Conservation (phyloP, 768 basidiomycete genomes). For the Lentinula boryana region DNA sequence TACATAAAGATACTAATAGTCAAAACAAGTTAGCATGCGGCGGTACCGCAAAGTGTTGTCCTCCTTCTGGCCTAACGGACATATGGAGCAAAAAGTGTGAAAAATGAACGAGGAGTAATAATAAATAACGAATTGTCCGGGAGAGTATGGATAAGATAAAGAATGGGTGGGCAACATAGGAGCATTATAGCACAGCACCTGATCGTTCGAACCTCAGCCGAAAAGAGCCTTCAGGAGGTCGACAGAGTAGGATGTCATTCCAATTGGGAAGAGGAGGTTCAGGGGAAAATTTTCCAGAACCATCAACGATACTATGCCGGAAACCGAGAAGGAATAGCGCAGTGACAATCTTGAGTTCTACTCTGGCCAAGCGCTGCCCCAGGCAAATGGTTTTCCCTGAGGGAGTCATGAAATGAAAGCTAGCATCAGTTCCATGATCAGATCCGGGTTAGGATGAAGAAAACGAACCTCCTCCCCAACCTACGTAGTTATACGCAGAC, state of each 20-base stretch:
- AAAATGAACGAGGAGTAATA: background rate
- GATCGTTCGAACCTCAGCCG: constrained; percentile 45
- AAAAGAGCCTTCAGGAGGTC: constrained; percentile 51
- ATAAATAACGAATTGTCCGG: background rate
- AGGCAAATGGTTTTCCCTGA: constrained; percentile 67
- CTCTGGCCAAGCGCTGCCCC: constrained; percentile 67
- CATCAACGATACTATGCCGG: constrained; percentile 53
- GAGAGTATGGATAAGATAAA: background rate
- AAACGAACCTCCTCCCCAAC: constrained; percentile 74
- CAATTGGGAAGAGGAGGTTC: constrained; percentile 61
- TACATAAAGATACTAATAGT: background rate
- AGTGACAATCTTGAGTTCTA: constrained; percentile 66
- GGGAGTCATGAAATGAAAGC: constrained; percentile 6
- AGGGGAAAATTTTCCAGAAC: constrained; percentile 35
- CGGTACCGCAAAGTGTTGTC: background rate
- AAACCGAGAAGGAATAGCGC: constrained; percentile 65
- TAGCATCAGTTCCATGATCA: background rate
- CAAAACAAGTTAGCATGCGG: background rate
- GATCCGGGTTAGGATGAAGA: constrained; percentile 8
- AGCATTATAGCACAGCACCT: constrained; percentile 9
- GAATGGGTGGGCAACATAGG: background rate
- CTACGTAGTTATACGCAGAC: constrained; percentile 57
- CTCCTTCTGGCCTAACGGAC: background rate
- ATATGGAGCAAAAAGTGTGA: background rate
- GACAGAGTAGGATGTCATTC: constrained; percentile 71